Evolutionary conservation across 257 asterid species (phyloP).

Genomic region (Plantago elongata): DNA sequence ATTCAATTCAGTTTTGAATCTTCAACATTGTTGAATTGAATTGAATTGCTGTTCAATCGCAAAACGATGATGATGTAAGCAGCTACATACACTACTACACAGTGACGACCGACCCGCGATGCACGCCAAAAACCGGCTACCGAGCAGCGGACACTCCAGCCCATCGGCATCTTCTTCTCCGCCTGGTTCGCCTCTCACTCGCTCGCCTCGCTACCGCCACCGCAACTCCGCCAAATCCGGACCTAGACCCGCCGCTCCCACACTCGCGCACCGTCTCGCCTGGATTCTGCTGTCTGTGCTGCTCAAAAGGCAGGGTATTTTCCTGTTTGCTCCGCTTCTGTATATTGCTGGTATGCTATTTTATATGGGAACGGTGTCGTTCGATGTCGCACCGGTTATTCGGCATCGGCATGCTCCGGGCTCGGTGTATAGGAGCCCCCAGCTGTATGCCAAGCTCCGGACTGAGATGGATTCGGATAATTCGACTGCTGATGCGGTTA

Average conservation of each 20-base stretch:
- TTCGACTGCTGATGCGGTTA: constrained; percentile 84
- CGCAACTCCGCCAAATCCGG: constrained; percentile 39
- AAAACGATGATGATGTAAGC: constrained; percentile 20
- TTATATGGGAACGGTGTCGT: constrained; percentile 92
- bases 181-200: constrained; percentile 59
- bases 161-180: constrained; percentile 77
- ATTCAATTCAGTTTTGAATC: background rate
- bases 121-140: constrained; percentile 91
- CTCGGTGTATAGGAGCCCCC: constrained; percentile 85
- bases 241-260: constrained; percentile 39
- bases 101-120: constrained; percentile 53
- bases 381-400: constrained; percentile 57
- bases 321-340: constrained; percentile 78
- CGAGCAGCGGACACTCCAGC: constrained; percentile 90
- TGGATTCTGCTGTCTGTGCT: constrained; percentile 67
- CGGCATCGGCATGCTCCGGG: constrained; percentile 60
- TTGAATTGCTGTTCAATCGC: too few species aligned
- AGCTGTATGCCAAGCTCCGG: constrained; percentile 60
- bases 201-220: constrained; percentile 70
- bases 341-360: constrained; percentile 82
- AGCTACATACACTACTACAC: too few species aligned
- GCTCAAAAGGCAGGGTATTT: constrained; percentile 78
- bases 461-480: constrained; percentile 72
- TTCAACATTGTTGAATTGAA: background rate
- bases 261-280: constrained; percentile 55